phyloP scores from a whole-genome alignment of 495 filamentous ascomycete genomes.

The Neurospora intermedia region DNA sequence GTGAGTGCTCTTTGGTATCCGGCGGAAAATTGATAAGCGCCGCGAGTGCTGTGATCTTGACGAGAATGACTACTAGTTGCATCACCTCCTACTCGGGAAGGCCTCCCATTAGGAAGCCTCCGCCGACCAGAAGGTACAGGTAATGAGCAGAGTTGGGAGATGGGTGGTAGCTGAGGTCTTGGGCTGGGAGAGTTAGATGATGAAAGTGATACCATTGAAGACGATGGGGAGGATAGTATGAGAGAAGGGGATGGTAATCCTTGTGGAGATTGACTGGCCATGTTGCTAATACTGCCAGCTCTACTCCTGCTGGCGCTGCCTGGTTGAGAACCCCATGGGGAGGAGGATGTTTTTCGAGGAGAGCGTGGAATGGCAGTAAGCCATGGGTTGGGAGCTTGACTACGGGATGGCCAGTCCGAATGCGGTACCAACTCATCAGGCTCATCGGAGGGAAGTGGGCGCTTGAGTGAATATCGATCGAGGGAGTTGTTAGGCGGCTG shows the following conservation, averaged over 20 bases:
- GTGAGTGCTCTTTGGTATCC: background rate
- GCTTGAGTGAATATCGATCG: background rate
- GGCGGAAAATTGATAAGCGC: background rate
- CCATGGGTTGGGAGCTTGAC: constrained; percentile 26
- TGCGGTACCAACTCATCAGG: background rate
- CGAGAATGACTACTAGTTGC: background rate
- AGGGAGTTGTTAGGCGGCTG: constrained; percentile 2
- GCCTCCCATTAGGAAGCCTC: background rate
- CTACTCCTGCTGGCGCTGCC: background rate
- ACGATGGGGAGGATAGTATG: background rate
- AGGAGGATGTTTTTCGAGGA: background rate
- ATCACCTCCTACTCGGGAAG: background rate
- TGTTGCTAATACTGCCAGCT: background rate
- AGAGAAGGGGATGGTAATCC: background rate
- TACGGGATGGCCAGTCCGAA: background rate
- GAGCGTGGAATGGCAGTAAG: constrained; percentile 34
- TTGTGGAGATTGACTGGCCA: background rate
- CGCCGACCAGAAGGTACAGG: background rate
- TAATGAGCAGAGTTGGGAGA: background rate
- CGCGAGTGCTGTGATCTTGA: background rate
- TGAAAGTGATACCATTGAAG: background rate
- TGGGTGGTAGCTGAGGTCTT: background rate
- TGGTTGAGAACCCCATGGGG: background rate
- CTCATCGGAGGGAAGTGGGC: constrained; percentile 1
- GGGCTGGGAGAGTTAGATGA: background rate